These are phyloP conservation scores for Macrotyloma uniflorum DNA, from an alignment of 306 rosid genomes.

Conservation along the genomic window DNA sequence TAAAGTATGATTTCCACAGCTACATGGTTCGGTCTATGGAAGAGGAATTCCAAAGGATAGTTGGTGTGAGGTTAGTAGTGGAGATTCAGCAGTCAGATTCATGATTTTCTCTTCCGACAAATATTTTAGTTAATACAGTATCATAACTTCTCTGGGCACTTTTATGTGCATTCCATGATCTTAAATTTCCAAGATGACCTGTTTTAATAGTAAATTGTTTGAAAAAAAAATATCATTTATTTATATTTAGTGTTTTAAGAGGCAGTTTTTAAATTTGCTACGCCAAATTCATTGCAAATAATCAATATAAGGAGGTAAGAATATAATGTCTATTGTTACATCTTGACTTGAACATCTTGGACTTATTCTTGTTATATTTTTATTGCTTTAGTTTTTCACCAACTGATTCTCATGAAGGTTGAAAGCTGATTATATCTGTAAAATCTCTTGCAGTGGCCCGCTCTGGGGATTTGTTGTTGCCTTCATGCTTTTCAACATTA, in stretches of 20 bases:
- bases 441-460: constrained; percentile 70
- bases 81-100: constrained; percentile 23
- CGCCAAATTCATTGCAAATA: neutral
- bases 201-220: neutral
- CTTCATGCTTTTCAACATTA: constrained; percentile 90
- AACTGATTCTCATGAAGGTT: constrained; percentile 22
- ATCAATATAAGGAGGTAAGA: constrained; percentile 33
- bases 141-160: neutral
- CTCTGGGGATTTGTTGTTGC: constrained; percentile 98
- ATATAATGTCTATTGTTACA: neutral
- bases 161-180: constrained; percentile 14
- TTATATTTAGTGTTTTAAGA: neutral
- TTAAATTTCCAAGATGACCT: neutral
- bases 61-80: constrained; percentile 87
- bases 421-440: constrained; percentile 40
- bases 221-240: neutral
- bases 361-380: constrained; percentile 15
- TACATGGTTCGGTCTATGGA: constrained; percentile 98
- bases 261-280: constrained; percentile 1
- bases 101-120: constrained; percentile 7
- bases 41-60: constrained; percentile 95
- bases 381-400: constrained; percentile 21
- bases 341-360: constrained; percentile 1
- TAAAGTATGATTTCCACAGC: constrained; percentile 91
- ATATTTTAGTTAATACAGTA: constrained; percentile 15